Percentiles rank a stretch among this genome's conserved stretches.
These are phyloP conservation scores for Suhomyces tanzawaensis DNA, from an alignment of 805 yeast species.

Conservation along the genomic window DNA sequence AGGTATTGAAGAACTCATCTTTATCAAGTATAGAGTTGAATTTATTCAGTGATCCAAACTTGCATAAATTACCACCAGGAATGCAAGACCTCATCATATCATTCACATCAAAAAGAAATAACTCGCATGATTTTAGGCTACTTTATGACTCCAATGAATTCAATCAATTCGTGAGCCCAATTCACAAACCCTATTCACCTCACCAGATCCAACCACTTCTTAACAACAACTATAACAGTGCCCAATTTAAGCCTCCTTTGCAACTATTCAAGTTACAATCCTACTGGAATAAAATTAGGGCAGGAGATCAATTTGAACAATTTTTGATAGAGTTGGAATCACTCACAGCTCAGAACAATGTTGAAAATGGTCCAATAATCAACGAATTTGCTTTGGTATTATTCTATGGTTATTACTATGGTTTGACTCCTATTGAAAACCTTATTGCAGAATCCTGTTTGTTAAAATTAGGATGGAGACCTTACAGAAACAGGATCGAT, in stretches of 20 bases:
- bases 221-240: constrained; percentile 1
- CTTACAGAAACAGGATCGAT: constrained; percentile 25
- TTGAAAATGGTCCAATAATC: constrained; percentile 21
- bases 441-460: constrained; percentile 41
- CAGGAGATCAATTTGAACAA: constrained; percentile 30
- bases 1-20: constrained; percentile 30
- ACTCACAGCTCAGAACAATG: constrained; percentile 18
- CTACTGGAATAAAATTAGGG: constrained; percentile 42
- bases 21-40: constrained; percentile 30
- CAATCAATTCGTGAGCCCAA: constrained; percentile 25
- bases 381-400: constrained; percentile 39
- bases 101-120: constrained; percentile 33
- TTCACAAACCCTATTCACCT: constrained; percentile 38
- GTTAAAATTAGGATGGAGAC: constrained; percentile 42
- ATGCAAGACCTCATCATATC: constrained; percentile 42
- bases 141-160: constrained; percentile 21
- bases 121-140: constrained; percentile 20
- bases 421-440: constrained; percentile 42
- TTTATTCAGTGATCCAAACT: constrained; percentile 33
- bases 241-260: constrained; percentile 30
- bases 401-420: constrained; percentile 44
- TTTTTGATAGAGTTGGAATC: constrained; percentile 29
- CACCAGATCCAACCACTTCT: constrained; percentile 11
- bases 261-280: constrained; percentile 35
- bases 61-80: constrained; percentile 40